Evolutionary conservation across 2,329 filamentous ascomycete genomes (phyloP).

Genomic region (Exophiala alcalophila): DNA sequence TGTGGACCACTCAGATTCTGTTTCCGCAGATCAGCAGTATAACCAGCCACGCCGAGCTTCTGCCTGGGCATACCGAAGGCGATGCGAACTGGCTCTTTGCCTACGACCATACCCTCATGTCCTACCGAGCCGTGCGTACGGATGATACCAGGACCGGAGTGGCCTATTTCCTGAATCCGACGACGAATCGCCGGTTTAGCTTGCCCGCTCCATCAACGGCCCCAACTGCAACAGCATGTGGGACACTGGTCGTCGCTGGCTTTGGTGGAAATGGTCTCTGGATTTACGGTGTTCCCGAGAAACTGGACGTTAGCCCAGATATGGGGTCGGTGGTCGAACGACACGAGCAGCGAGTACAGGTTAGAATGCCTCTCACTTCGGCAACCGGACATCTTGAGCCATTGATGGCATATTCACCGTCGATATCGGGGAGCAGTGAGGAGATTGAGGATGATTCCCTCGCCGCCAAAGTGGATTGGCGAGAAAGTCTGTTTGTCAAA

Average conservation of each 20-base stretch:
- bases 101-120: slow-evolving; percentile 73
- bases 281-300: slow-evolving; percentile 74
- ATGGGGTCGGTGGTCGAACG: slow-evolving; percentile 31
- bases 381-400: slow-evolving; percentile 30
- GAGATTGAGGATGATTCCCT: slow-evolving; percentile 34
- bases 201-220: slow-evolving; percentile 66
- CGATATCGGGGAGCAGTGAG: slow-evolving; percentile 30
- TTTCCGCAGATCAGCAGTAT: slow-evolving; percentile 78
- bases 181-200: slow-evolving; percentile 44
- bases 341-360: slow-evolving; percentile 26
- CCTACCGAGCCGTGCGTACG: slow-evolving; percentile 72
- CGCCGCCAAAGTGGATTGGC: slow-evolving; percentile 53
- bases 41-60: slow-evolving; percentile 71
- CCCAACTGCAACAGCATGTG: slow-evolving; percentile 65
- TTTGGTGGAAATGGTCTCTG: slow-evolving; percentile 71
- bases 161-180: slow-evolving; percentile 73
- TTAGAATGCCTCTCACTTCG: slow-evolving; percentile 24
- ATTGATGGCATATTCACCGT: slow-evolving; percentile 32
- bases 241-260: slow-evolving; percentile 70
- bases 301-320: slow-evolving; percentile 57
- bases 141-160: slow-evolving; percentile 73
- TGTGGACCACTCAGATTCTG: slow-evolving; percentile 83
- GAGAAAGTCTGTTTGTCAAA: slow-evolving; percentile 67
- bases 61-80: slow-evolving; percentile 49
- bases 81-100: slow-evolving; percentile 75